A percentile compares a stretch with the other conserved stretches of the same genome.
Conservation (phyloP, 169 alveolate genomes). For the Cryptosporidium viatorum region DNA sequence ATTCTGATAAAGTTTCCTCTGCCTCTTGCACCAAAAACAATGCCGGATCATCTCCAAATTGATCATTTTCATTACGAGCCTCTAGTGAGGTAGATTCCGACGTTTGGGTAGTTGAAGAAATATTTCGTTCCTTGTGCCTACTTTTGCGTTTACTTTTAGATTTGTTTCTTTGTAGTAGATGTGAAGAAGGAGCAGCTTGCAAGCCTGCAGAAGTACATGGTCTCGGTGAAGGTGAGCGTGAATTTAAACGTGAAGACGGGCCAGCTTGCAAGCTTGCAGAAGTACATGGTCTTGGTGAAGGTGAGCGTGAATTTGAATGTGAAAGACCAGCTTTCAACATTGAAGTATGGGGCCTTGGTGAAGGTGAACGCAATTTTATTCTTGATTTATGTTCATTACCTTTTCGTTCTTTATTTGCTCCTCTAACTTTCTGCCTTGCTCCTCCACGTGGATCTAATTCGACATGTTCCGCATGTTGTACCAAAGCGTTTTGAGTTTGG, state of each 20-base stretch:
- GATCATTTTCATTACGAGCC: neutral
- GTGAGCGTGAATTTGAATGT: neutral
- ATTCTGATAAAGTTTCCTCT: neutral
- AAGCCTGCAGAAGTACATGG: no score
- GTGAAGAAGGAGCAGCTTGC: neutral
- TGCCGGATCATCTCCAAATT: neutral
- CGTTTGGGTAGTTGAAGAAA: neutral
- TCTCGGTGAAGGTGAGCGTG: no score
- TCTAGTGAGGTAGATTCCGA: neutral
- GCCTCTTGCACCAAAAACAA: neutral
- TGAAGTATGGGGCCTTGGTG: neutral
- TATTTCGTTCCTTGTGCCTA: neutral
- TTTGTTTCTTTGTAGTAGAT: neutral
- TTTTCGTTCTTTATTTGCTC: neutral
- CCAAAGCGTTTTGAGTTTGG: neutral
- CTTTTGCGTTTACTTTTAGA: neutral
- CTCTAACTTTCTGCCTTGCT: neutral
- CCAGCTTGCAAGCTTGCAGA: no score
- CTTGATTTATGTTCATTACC: neutral
- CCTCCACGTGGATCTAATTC: neutral
- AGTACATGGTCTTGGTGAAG: no score
- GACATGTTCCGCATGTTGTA: neutral
- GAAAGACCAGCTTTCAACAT: no score
- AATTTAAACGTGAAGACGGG: no score
- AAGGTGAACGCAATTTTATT: neutral